Base-by-base conservation (phyloP, 768 basidiomycete species). In the Tremella mesenterica region DNA sequence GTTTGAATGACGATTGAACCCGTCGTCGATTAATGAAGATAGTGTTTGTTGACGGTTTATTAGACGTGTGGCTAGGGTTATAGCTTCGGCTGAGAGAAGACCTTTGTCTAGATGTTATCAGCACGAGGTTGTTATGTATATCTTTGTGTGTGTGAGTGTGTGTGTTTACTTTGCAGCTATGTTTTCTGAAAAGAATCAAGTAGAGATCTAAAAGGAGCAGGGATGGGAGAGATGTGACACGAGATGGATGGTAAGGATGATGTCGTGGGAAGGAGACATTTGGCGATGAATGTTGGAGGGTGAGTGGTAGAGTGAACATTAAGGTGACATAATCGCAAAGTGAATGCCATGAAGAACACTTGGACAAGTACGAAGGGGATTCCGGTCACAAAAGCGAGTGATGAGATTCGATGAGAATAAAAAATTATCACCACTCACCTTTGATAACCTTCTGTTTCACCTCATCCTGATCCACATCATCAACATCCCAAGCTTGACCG, bases 1-100 rank as follows among this genome's bases (percentile, higher is more conserved):
- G 50, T 92, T 79, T 1, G 92, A 88, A 73, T 91, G 86, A 10
- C 89, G 86, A 74, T 85, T 90, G 78, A 97, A 99, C 12, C 95
- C 95, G 43, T 95, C 85, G 63, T 97, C 89, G 67, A 97, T 80
- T 23, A 99, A 79, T 26, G 88, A 81, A 4, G 88, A 88, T 66
- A 83, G 84, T 0, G 90, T 96, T 60, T 78, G 90, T 75, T 88
- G 77, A 28, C 88, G 84, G 72, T 97, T 97, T 49, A 93, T 86
- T 27, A 97, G 78, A 64, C 84, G 82, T 54, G 91, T 88, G 0
- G 95, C 95, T 20, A 99, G 77, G 4, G 88, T 86, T 39, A 96
- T 81, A 3, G 93, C 88, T 74, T 95, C 91, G 21, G 84, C 83
- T 1, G 91, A 95, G 30, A 81, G 78, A 8, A 99, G 76, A 44